phyloP scores from a whole-genome alignment of 805 yeast genomes.

The Candida pseudofarinosa region DNA sequence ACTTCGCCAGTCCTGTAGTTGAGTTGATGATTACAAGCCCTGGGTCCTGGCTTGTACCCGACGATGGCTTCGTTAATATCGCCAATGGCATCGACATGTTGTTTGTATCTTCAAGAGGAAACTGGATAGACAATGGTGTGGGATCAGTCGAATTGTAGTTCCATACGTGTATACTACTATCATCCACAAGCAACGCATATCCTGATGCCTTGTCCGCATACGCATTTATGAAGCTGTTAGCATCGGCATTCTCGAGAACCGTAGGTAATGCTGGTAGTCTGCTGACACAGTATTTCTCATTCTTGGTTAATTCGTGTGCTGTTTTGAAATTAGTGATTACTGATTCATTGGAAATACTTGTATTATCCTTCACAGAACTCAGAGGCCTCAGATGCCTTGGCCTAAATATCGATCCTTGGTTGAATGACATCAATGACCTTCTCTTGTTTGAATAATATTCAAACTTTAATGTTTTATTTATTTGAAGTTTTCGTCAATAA shows the following conservation, averaged over 20 bases:
- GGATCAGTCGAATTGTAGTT: constrained; percentile 58
- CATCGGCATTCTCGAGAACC: constrained; percentile 17
- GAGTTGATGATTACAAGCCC: constrained; percentile 69
- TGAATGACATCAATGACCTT: constrained; percentile 7
- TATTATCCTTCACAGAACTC: not conserved
- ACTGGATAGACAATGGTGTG: constrained; percentile 53
- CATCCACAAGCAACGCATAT: constrained; percentile 47
- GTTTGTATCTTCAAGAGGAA: constrained; percentile 33
- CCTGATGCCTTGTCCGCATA: constrained; percentile 44
- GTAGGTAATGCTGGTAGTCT: constrained; percentile 55
- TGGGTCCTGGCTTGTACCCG: constrained; percentile 49
- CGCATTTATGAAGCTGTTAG: constrained; percentile 28
- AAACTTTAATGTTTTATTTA: not conserved
- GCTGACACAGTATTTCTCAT: constrained; percentile 53
- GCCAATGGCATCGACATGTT: constrained; percentile 45
- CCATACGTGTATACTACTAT: constrained; percentile 63
- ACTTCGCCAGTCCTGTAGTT: constrained; percentile 54
- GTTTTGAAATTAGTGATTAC: not conserved
- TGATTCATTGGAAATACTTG: not conserved
- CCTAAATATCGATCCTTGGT: constrained; percentile 11
- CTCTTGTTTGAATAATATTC: not conserved
- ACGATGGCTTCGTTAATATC: constrained; percentile 53
- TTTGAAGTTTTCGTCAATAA: not conserved
- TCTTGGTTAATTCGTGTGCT: constrained; percentile 50
- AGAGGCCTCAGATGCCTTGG: constrained; percentile 9